These are phyloP conservation scores for Trametes elegans DNA, from an alignment of 768 basidiomycete genomes.

Conservation along the genomic window DNA sequence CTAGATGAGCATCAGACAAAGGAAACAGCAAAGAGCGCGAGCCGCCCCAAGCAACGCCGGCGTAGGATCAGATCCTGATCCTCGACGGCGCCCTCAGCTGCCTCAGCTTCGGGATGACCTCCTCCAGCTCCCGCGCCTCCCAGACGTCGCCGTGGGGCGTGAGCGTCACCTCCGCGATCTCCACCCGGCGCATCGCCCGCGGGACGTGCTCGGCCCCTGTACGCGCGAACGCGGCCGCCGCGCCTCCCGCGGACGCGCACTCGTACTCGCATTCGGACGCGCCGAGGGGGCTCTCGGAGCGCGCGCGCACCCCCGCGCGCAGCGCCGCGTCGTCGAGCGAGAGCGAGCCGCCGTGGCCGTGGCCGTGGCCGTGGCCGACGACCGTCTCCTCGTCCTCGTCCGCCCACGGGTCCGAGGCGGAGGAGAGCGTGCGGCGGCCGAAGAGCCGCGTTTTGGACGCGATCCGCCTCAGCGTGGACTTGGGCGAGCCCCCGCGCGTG, in stretches of 20 bases:
- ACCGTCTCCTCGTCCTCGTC: slow-evolving; percentile 7
- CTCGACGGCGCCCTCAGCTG: slow-evolving; percentile 15
- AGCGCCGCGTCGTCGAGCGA: slow-evolving; percentile 4
- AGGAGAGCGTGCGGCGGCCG: slow-evolving; percentile 13
- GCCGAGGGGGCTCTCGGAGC: slow-evolving; percentile 4
- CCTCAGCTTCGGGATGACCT: slow-evolving; percentile 20
- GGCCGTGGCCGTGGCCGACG: slow-evolving; percentile 10
- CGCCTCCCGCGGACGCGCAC: not conserved
- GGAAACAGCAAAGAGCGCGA: no score
- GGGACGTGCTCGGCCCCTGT: not conserved
- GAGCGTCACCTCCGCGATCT: slow-evolving; percentile 17
- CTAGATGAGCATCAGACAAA: no score
- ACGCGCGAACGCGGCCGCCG: not conserved
- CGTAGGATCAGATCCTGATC: slow-evolving; percentile 8
- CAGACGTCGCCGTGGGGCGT: slow-evolving; percentile 16
- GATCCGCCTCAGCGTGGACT: slow-evolving; percentile 13
- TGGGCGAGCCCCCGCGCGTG: not conserved
- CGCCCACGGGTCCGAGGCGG: slow-evolving; percentile 11
- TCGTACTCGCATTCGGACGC: not conserved
- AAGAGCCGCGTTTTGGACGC: slow-evolving; percentile 15
- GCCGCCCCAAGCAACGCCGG: not conserved
- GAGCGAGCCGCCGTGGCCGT: no score
- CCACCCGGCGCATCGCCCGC: slow-evolving; percentile 12
- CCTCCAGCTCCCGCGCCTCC: slow-evolving; percentile 15
- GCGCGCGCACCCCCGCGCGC: not conserved